Percentiles rank a stretch among this genome's conserved stretches.
Conservation (phyloP, 352 stramenopile genomes). For the Globisporangium nunn region DNA sequence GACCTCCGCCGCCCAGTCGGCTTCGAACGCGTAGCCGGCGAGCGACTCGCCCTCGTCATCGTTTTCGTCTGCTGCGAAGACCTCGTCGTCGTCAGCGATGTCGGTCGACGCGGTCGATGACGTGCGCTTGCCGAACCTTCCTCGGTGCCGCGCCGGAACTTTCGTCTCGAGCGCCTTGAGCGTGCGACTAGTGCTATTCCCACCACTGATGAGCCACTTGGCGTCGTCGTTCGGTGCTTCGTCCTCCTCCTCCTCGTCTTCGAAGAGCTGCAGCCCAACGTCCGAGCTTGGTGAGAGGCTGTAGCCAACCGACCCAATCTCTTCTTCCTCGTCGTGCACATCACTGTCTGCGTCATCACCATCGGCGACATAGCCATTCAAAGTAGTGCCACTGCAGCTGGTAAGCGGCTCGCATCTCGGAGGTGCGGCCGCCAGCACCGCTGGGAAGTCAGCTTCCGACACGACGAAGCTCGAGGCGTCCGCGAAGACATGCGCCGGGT, state of each 20-base stretch:
- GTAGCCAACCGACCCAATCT: not conserved
- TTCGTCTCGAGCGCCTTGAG: conserved; percentile 55
- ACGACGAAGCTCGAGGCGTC: conserved; percentile 74
- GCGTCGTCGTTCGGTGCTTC: not conserved
- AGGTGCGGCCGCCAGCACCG: conserved; percentile 22
- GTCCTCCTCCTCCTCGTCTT: not conserved
- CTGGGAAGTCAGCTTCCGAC: conserved; percentile 49
- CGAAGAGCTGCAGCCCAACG: not conserved
- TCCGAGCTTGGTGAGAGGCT: conserved; percentile 5
- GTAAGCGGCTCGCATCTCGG: not conserved
- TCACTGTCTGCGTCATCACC: not conserved
- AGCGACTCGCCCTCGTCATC: conserved; percentile 38
- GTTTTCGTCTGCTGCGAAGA: conserved; percentile 5
- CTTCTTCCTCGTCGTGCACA: not conserved
- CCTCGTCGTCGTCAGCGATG: conserved; percentile 11
- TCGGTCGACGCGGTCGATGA: conserved; percentile 9
- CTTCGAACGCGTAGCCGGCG: conserved; percentile 68
- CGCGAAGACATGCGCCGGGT: conserved; percentile 40
- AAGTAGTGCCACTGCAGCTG: no score
- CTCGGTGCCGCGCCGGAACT: conserved; percentile 7
- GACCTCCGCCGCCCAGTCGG: conserved; percentile 59
- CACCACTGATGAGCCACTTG: not conserved
- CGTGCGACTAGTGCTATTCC: not conserved
- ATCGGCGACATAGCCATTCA: not conserved
- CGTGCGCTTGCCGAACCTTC: conserved; percentile 9